These are phyloP conservation scores for Boletus sp. DNA, from an alignment of 768 basidiomycete species.

Conservation along the genomic window DNA sequence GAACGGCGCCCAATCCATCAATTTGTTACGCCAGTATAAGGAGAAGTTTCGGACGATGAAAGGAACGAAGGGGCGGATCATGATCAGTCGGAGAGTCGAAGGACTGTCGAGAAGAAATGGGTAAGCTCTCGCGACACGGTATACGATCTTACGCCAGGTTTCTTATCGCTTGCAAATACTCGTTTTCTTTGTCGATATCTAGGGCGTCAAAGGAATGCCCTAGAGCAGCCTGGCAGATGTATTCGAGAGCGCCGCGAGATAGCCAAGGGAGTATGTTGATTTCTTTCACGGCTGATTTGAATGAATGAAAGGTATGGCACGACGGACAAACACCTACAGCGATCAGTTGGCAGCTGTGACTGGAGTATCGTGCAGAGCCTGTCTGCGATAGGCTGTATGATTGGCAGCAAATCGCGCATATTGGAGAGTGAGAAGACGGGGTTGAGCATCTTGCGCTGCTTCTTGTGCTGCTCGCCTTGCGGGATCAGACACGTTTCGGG, in stretches of 20 bases:
- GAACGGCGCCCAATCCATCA: slow-evolving; percentile 34
- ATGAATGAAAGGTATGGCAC: neutral
- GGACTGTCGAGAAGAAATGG: slow-evolving; percentile 18
- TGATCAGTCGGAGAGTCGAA: slow-evolving; percentile 21
- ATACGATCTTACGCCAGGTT: slow-evolving; percentile 28
- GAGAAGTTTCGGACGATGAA: slow-evolving; percentile 30
- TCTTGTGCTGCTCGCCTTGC: slow-evolving; percentile 30
- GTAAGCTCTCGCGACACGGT: neutral
- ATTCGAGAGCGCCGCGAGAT: slow-evolving; percentile 35
- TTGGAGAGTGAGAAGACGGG: slow-evolving; percentile 33
- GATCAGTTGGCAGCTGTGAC: slow-evolving; percentile 22
- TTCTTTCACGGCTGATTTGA: slow-evolving; percentile 24
- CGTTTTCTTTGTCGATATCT: slow-evolving; percentile 22
- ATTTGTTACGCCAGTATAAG: slow-evolving; percentile 30
- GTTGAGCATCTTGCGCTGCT: slow-evolving; percentile 34
- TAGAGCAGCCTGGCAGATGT: slow-evolving; percentile 33
- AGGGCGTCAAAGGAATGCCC: slow-evolving; percentile 36
- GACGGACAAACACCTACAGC: slow-evolving; percentile 15
- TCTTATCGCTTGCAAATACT: slow-evolving; percentile 31
- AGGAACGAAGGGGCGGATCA: slow-evolving; percentile 34
- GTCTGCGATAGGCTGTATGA: slow-evolving; percentile 35
- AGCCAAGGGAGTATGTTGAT: slow-evolving; percentile 36
- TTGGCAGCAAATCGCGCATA: slow-evolving; percentile 30
- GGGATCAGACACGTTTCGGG: neutral
- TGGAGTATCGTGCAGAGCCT: slow-evolving; percentile 20